Evolutionary conservation across 352 stramenopile species (phyloP), one percentile per base, ranked within the genome.

Genomic region (Phytophthora cactorum): DNA sequence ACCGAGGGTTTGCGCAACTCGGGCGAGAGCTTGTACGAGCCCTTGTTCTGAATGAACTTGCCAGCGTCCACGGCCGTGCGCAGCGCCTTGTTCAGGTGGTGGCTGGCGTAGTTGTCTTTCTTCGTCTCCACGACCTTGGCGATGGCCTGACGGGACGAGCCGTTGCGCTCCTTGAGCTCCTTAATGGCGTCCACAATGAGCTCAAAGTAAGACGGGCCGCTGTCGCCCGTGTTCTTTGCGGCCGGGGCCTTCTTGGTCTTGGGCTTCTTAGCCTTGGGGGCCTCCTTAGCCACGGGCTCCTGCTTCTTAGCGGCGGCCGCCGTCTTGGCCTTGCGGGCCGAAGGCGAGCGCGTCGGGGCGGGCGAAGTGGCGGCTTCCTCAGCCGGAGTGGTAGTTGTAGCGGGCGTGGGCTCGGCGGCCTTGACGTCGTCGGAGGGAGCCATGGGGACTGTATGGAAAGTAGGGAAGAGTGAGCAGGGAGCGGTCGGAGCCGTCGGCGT

Each of bases 121-220:
- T 96, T 92, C 49, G 68, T 72, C 81, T 89, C 78, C 51, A 98
- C 90, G 49, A 86, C 85, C 79, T 98, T 98, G 65, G 78, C 86
- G 52, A 98, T 98, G 6, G 93, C 93, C 68, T 96, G 82, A 25
- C 88, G 83, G 22, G 92, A 98, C 47, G 92, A 98, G 47, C 95
- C 95, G 52, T 81, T 97, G 71, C 93, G 95, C 74, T 98, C 93
- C 77, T 98, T 98, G 15, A 98, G 86, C 66, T 84, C 82, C 60
- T 80, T 59, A 65, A 98, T 97, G 32, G 91, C 92, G 49, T 96
- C 86, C 34, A 93, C 90, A 52, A 98, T 96, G 52, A 96, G 74
- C 17, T 97, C 89, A 56, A 95, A 96, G 81, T 97, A 96, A 51
- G 85, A 91, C 22, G 84, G 82, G 10, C 88, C 86, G 17, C 28